Evolutionary conservation across 805 yeast genomes (phyloP), one percentile per base, ranked within the genome.

Genomic region (Saccharomycopsis sp.): DNA sequence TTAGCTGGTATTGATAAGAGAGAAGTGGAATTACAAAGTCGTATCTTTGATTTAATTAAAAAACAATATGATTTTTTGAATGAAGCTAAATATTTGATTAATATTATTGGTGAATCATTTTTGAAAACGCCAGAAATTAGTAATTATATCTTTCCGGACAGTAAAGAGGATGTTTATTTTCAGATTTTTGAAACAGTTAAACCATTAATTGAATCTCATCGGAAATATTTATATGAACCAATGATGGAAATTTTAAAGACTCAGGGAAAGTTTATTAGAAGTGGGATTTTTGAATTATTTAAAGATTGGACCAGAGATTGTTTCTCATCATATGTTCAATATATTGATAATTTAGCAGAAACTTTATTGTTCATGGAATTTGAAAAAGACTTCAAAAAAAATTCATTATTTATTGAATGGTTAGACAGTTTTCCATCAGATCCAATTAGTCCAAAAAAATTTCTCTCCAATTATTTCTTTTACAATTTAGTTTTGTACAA

Each of bases 321-420:
- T n/a, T 39, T 42, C 21, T 35, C 37, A 3, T 17, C 15, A 19
- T 45, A 45, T 15, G 26, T 42, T 12, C 34, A 39, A 18, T 45
- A 45, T 23, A 41, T 45, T 28, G 45, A 45, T 34, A 23, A 21
- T 12, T 39, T 45, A 14, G 46, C 49, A 32, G 38, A 34, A n/a
- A 36, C 36, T 15, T 12, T 32, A 12, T 36, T 45, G 10, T 45
- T 45, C 5, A 29, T 41, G 28, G 42, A 45, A 21, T 37, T 45
- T 36, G 49, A 45, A 17, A 41, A 42, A 21, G 29, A 15, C 15
- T 36, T 39, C 30, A 45, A 45, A 27, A 36, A 35, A 15, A 20
- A 33, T 17, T 42, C 46, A 10, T 25, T 27, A 3, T 45, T 45
- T 21, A 8, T 42, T 13, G 38, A 31, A 2, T 45, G 49, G 49